These are phyloP conservation scores for Tremella fuciformis DNA, from an alignment of 768 basidiomycete genomes.

Conservation along the genomic window DNA sequence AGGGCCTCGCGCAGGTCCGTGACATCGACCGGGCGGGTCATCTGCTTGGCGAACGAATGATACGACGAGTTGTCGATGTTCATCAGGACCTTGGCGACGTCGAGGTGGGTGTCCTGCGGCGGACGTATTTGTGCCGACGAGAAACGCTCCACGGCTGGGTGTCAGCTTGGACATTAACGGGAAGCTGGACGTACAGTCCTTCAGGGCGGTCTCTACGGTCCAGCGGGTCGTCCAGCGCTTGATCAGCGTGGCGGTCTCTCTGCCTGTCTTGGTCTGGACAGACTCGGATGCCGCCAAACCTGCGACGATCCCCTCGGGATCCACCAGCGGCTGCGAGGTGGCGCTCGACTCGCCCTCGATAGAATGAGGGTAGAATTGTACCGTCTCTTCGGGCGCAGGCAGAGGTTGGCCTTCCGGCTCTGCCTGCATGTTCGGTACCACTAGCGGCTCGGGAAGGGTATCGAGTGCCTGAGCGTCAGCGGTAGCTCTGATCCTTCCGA, in stretches of 20 bases:
- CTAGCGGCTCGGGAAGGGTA: constrained; percentile 52
- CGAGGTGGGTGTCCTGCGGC: constrained; percentile 26
- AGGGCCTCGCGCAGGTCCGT: constrained; percentile 83
- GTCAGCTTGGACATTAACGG: neutral
- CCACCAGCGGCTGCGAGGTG: constrained; percentile 54
- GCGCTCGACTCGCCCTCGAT: constrained; percentile 44
- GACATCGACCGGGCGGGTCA: constrained; percentile 72
- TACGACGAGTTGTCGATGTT: constrained; percentile 85
- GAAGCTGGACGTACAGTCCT: constrained; percentile 59
- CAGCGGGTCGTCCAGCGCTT: constrained; percentile 63
- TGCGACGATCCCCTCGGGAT: constrained; percentile 60
- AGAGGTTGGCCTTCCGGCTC: constrained; percentile 54
- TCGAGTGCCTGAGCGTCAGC: constrained; percentile 55
- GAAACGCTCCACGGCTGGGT: constrained; percentile 41
- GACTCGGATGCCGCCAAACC: constrained; percentile 59
- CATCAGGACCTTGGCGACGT: constrained; percentile 60
- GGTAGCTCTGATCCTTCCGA: neutral
- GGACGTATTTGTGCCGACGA: constrained; percentile 23
- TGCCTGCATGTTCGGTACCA: constrained; percentile 53
- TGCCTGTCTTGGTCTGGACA: constrained; percentile 65
- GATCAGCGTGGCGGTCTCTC: constrained; percentile 61
- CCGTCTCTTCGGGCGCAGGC: constrained; percentile 56
- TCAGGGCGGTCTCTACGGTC: constrained; percentile 71
- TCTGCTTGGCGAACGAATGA: constrained; percentile 75
- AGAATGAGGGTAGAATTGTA: constrained; percentile 54